Base-by-base conservation (phyloP, 2,329 filamentous ascomycete species). In the Arthrinium puccinioides region DNA sequence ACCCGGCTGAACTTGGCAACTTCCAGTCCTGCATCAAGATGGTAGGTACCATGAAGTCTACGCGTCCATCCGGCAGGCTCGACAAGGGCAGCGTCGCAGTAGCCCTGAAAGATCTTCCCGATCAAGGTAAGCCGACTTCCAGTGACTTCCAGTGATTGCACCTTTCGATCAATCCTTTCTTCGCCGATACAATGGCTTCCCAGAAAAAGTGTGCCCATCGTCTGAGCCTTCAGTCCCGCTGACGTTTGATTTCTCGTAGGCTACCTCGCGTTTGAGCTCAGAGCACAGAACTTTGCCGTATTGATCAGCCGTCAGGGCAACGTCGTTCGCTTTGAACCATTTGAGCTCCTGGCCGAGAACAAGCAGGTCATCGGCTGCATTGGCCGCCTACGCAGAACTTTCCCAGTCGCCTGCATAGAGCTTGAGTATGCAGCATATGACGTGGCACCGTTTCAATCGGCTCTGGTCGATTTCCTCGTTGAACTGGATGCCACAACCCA, bases 221-320 rank as follows among this genome's bases (percentile, higher is more conserved):
- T n/a, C n/a, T n/a, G n/a, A n/a, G n/a, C 9, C 9, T 19, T 7
- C 9, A 16, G 7, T 19, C 18, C 28, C 28, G 14, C 16, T 13
- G 29, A 6, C 9, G 18, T 21, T 30, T 19, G 6, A 20, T 20
- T 9, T 29, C 9, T 21, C n/a, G 9, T 18, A 39, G 37, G 15
- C 19, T 21, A 5, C n/a, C 20, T 40, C 5, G 33, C 14, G 6
- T 40, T 40, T 20, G 20, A 36, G 20, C 13, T 40, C 10, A 20
- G 19, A 14, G 14, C 11, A 8, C 38, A 40, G n/a, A 36, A 40
- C 20, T 40, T 40, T 21, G 38, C 32, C 4, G 4, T 40, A 11
- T 14, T 40, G 19, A n/a, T 40, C 6, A 28, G 21, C 10, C 24
- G 37, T 5, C 14, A 20, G 15, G 21, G 18, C 7, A 18, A 39